These are phyloP conservation scores for Platanthera zijinensis DNA, from an alignment of 106 monocot genomes.

Conservation along the genomic window DNA sequence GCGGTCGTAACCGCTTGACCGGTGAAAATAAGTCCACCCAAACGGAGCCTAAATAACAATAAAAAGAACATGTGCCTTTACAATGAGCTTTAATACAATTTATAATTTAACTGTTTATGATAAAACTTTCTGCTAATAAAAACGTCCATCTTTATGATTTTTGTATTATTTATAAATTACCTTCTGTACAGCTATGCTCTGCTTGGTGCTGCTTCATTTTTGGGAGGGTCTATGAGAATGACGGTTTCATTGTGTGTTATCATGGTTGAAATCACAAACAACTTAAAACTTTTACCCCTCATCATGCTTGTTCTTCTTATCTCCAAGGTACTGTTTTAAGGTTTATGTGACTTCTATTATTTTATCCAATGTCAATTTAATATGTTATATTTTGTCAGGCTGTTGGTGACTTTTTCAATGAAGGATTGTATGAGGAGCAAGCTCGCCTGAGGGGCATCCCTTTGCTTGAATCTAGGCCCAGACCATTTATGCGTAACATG, in stretches of 20 bases:
- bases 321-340: constrained; percentile 61
- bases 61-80: no score
- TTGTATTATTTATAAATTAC: neutral
- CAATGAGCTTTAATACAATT: no score
- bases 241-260: constrained; percentile 98
- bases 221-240: constrained; percentile 99
- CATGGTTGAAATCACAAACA: constrained; percentile 99
- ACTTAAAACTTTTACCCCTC: constrained; percentile 82
- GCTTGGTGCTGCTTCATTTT: constrained; percentile 98
- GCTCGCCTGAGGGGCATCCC: constrained; percentile 84
- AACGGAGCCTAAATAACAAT: no score
- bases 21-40: no score
- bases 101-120: neutral
- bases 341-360: neutral
- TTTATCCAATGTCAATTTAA: neutral
- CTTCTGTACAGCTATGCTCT: constrained; percentile 70
- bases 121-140: neutral
- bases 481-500: constrained; percentile 85
- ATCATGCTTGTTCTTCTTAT: constrained; percentile 99
- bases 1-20: no score
- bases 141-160: neutral
- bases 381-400: constrained; percentile 40
- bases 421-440: constrained; percentile 91
- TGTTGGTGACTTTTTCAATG: constrained; percentile 97
- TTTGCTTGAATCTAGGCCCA: constrained; percentile 84